Evolutionary conservation across 768 basidiomycete genomes (phyloP), one percentile per base, ranked within the genome.

Genomic region (Pulveroboletus ravenelii): DNA sequence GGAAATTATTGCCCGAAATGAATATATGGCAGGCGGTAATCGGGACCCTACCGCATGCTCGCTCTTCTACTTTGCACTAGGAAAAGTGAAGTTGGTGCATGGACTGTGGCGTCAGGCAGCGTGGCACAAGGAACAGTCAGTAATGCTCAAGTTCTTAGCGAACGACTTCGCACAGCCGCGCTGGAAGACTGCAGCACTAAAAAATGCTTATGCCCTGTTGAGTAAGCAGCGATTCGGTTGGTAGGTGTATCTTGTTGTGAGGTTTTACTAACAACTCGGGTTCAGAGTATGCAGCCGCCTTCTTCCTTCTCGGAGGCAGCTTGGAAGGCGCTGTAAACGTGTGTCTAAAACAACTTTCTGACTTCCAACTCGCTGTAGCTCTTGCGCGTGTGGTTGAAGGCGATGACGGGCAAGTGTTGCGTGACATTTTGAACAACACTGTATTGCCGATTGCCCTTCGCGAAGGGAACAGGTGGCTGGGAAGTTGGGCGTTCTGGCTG

Each of bases 401-500:
- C 50, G 86, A 89, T 42, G 83, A 89, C 32, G 92, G 93, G 0
- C 88, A 88, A 6, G 68, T 96, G 2, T 64, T 97, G 31, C 71
- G 74, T 23, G 77, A 76, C 36, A 82, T 97, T 37, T 71, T 97
- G 41, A 80, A 75, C n/a, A 76, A 76, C 42, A 82, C 78, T 0
- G 86, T 97, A 10, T 70, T 97, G 7, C 94, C 94, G 2, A 77
- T 78, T 9, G 94, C 95, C 0, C 92, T 97, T 66, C 73, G 74
- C 45, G 78, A 86, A 39, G 96, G 94, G 1, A 94, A 97, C 65
- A 77, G 95, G 36, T 98, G 91, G 88, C 71, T 98, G 12, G 89
- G 83, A 18, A 93, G 89, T 53, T 99, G 94, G 96, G 91, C 89
- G 2, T 95, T 95, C 68, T 98, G 96, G 94, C 70, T 90, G 48